phyloP scores from a whole-genome alignment of 257 asterid species.

The Osmanthus fragrans region DNA sequence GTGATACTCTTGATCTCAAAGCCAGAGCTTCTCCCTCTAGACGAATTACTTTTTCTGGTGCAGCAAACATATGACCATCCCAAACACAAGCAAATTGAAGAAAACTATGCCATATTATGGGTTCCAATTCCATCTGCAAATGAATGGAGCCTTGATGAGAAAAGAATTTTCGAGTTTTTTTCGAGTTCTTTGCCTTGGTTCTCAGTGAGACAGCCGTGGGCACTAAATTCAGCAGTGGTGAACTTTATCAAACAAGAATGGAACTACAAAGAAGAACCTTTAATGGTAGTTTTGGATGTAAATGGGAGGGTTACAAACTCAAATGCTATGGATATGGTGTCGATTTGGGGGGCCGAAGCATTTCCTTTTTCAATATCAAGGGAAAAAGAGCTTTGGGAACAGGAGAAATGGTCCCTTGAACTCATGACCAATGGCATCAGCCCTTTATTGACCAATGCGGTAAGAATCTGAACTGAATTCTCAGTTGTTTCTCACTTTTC shows the following conservation, averaged over 20 bases:
- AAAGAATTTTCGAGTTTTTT: conserved; percentile 41
- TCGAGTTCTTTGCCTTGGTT: conserved; percentile 61
- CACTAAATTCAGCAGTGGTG: conserved; percentile 39
- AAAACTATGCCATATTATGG: conserved; percentile 55
- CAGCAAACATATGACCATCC: conserved; percentile 49
- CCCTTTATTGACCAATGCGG: conserved; percentile 45
- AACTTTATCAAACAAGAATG: conserved; percentile 54
- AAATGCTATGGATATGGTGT: conserved; percentile 69
- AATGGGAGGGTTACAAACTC: conserved; percentile 49
- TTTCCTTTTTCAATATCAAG: conserved; percentile 65
- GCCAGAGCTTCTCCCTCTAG: conserved; percentile 54
- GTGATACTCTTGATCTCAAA: conserved; percentile 68
- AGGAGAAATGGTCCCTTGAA: conserved; percentile 42
- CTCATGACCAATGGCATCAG: conserved; percentile 48
- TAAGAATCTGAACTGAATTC: conserved; percentile 30
- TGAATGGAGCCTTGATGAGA: conserved; percentile 46
- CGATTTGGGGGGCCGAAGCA: conserved; percentile 74
- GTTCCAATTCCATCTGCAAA: conserved; percentile 45
- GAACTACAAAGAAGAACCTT: conserved; percentile 44
- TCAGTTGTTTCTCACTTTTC: conserved; percentile 13
- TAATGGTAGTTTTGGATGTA: conserved; percentile 52
- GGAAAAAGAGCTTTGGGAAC: conserved; percentile 60
- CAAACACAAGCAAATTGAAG: conserved; percentile 19
- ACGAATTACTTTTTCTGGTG: conserved; percentile 47
- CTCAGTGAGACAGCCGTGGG: conserved; percentile 60